Evolutionary conservation across 2,329 filamentous ascomycete genomes (phyloP).

Genomic region (Curvularia sp.): DNA sequence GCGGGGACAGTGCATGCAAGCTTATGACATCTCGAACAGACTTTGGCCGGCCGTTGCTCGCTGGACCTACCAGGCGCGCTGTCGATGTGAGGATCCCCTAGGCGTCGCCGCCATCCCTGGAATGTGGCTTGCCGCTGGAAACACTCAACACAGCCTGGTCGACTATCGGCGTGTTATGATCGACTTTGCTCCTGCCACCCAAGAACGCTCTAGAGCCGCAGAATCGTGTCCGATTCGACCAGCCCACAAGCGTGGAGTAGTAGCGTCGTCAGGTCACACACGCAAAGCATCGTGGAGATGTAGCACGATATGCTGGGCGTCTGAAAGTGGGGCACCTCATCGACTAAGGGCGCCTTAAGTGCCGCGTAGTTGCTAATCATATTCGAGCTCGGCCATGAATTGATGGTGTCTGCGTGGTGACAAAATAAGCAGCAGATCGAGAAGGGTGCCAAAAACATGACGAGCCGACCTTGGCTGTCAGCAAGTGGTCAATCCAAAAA

Average conservation of each 20-base stretch:
- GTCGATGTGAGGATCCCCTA: slow-evolving; percentile 39
- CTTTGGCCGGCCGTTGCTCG: slow-evolving; percentile 40
- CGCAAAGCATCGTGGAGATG: slow-evolving; percentile 28
- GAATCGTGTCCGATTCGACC: slow-evolving; percentile 10
- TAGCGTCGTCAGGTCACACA: slow-evolving; percentile 26
- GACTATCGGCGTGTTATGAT: slow-evolving; percentile 22
- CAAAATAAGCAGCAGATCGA: slow-evolving; percentile 35
- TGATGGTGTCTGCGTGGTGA: slow-evolving; percentile 41
- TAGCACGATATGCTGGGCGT: slow-evolving; percentile 30
- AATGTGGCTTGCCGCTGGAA: slow-evolving; percentile 42
- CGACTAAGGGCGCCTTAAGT: slow-evolving; percentile 34
- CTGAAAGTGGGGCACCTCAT: slow-evolving; percentile 39
- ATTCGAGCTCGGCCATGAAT: slow-evolving; percentile 33
- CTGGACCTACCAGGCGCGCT: slow-evolving; percentile 31
- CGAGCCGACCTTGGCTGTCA: slow-evolving; percentile 34
- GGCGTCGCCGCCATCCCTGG: slow-evolving; percentile 32
- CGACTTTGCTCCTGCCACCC: slow-evolving; percentile 7
- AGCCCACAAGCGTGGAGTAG: slow-evolving; percentile 8
- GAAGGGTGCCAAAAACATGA: slow-evolving; percentile 22
- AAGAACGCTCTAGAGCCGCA: slow-evolving; percentile 17
- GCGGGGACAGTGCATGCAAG: slow-evolving; percentile 35
- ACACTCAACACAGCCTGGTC: slow-evolving; percentile 33
- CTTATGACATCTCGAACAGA: slow-evolving; percentile 36
- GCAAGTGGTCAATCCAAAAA: slow-evolving; percentile 36
- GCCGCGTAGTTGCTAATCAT: slow-evolving; percentile 37